Percentiles rank a stretch among this genome's conserved stretches.
phyloP scores from a whole-genome alignment of 1,139 yeast species.

The Kodamaea alishanica region DNA sequence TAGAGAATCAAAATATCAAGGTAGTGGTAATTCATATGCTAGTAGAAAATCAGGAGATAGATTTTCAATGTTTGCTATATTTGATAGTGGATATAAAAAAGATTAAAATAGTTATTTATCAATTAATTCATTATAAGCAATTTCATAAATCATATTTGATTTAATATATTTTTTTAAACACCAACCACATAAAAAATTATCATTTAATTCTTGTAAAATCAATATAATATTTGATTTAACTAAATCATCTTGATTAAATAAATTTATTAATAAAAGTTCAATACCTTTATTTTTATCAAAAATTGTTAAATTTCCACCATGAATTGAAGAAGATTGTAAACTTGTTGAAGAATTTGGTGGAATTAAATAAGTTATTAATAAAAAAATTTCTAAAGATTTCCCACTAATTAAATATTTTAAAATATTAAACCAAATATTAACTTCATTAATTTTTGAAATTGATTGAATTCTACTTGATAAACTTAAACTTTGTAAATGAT shows the following conservation, averaged over 20 bases:
- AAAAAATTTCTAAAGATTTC: conserved; percentile 40
- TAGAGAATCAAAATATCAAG: conserved; percentile 62
- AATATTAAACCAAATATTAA: conserved; percentile 45
- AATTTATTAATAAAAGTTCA: conserved; percentile 39
- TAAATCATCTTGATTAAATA: conserved; percentile 48
- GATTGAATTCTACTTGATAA: conserved; percentile 15
- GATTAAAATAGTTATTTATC: conserved; percentile 7
- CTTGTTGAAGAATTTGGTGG: conserved; percentile 45
- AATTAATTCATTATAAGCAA: conserved; percentile 39
- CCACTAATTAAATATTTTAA: conserved; percentile 44
- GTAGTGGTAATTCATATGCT: conserved; percentile 59
- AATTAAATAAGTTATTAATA: conserved; percentile 40
- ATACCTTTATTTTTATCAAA: conserved; percentile 49
- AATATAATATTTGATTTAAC: conserved; percentile 40
- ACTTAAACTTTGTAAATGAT: conserved; percentile 39
- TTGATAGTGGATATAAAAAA: conserved; percentile 11
- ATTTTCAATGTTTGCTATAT: conserved; percentile 32
- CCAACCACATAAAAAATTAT: conserved; percentile 48
- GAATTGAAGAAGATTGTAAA: conserved; percentile 36
- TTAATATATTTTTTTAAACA: conserved; percentile 38
- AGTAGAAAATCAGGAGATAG: conserved; percentile 42
- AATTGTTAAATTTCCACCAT: conserved; percentile 42
- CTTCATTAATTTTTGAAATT: conserved; percentile 24
- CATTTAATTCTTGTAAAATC: conserved; percentile 46
- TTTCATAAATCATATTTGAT: conserved; percentile 39